These are phyloP conservation scores for Pseudocercospora musae DNA, from an alignment of 2,329 filamentous ascomycete species.

Conservation along the genomic window DNA sequence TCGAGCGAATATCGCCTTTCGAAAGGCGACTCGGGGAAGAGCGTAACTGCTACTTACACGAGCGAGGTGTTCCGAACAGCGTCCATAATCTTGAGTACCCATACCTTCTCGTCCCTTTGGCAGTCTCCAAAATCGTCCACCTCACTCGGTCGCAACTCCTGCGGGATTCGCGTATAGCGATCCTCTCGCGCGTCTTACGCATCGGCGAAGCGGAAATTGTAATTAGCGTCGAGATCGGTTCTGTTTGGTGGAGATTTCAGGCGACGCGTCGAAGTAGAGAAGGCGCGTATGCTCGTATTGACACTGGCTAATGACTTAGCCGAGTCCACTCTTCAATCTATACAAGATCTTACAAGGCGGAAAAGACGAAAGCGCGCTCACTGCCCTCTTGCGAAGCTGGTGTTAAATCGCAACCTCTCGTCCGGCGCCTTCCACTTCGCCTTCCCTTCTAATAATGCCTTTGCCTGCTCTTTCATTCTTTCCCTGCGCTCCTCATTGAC, in stretches of 20 bases:
- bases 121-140: background rate
- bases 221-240: background rate
- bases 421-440: constrained; percentile 52
- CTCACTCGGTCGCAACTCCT: background rate
- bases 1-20: background rate
- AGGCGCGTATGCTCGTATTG: background rate
- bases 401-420: background rate
- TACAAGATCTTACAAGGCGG: background rate
- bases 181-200: background rate
- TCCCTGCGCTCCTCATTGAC: constrained; percentile 43
- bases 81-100: background rate
- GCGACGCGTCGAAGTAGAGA: background rate
- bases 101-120: background rate
- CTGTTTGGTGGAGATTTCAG: background rate
- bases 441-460: constrained; percentile 59
- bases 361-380: background rate
- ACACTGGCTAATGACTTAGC: background rate
- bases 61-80: background rate
- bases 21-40: background rate
- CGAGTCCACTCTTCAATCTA: background rate
- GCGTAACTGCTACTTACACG: background rate
- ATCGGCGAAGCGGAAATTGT: background rate
- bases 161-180: background rate
- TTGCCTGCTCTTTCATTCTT: constrained; percentile 58
- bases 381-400: background rate